Conservation (phyloP, 805 yeast genomes). For the Candida hungchunana region DNA sequence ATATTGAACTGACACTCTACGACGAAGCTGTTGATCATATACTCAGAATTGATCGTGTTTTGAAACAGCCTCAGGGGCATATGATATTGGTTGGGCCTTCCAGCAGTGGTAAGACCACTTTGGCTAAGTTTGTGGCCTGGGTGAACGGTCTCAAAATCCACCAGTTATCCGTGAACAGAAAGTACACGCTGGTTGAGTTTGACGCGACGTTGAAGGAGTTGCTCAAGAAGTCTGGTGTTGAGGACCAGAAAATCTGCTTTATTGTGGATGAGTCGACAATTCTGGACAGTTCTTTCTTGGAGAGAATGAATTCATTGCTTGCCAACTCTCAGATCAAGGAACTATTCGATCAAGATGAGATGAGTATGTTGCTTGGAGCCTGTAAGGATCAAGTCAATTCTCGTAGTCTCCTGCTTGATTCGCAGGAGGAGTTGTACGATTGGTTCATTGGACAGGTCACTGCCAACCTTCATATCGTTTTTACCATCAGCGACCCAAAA, state of each 20-base stretch:
- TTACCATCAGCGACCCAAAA: constrained; percentile 61
- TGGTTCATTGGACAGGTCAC: constrained; percentile 76
- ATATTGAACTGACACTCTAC: constrained; percentile 54
- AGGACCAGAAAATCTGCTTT: constrained; percentile 63
- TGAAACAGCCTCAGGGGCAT: constrained; percentile 87
- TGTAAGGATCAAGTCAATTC: constrained; percentile 55
- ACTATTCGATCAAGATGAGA: constrained; percentile 73
- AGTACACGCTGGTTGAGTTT: constrained; percentile 58
- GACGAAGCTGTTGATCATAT: constrained; percentile 72
- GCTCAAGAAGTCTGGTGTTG: constrained; percentile 44
- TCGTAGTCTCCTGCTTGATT: constrained; percentile 60
- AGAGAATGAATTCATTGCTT: constrained; percentile 86
- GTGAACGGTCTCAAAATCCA: constrained; percentile 66
- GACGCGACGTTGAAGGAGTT: constrained; percentile 57
- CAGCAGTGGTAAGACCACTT: constrained; percentile 75
- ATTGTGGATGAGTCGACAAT: constrained; percentile 79
- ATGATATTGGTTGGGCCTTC: constrained; percentile 79
- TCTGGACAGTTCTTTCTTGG: constrained; percentile 73
- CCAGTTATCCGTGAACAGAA: constrained; percentile 53
- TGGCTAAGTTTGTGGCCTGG: constrained; percentile 86
- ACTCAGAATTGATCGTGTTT: constrained; percentile 73
- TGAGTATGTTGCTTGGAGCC: constrained; percentile 42
- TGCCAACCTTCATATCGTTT: constrained; percentile 73
- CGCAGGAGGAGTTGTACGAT: constrained; percentile 61
- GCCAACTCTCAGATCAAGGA: constrained; percentile 95